Conservation (phyloP, 768 basidiomycete species). For the Xerocomellus intermedius region DNA sequence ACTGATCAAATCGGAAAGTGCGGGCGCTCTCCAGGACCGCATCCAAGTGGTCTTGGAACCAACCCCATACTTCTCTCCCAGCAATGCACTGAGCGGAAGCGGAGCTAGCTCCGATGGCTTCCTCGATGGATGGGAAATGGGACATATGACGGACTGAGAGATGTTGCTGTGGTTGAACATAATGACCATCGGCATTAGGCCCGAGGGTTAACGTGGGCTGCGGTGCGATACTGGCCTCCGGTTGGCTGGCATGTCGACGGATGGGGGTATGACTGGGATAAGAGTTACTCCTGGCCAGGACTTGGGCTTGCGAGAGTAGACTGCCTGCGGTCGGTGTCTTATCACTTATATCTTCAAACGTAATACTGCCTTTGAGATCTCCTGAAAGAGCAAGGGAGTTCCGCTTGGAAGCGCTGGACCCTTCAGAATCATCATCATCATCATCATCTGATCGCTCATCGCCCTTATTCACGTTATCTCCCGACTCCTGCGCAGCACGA, state of each 20-base stretch:
- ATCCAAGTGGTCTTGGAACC: constrained; percentile 92
- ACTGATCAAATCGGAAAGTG: constrained; percentile 82
- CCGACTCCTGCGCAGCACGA: constrained; percentile 66
- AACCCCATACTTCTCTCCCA: constrained; percentile 85
- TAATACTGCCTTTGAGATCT: constrained; percentile 57
- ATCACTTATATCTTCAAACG: constrained; percentile 67
- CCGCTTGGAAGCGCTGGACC: constrained; percentile 70
- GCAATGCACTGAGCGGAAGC: constrained; percentile 75
- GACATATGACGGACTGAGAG: constrained; percentile 73
- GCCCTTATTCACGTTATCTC: constrained; percentile 55
- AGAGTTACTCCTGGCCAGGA: constrained; percentile 50
- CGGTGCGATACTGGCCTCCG: constrained; percentile 54
- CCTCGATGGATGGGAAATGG: constrained; percentile 83
- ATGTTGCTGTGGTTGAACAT: constrained; percentile 47
- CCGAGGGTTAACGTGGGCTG: constrained; percentile 58
- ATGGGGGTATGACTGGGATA: constrained; percentile 75
- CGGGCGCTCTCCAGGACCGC: constrained; percentile 74
- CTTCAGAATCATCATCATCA: constrained; percentile 84
- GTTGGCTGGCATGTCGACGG: constrained; percentile 61
- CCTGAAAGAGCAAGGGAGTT: constrained; percentile 68
- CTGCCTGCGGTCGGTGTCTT: constrained; percentile 85
- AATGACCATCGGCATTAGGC: constrained; percentile 43
- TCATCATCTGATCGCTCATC: constrained; percentile 82
- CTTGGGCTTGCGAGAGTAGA: constrained; percentile 75
- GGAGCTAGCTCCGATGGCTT: constrained; percentile 73